These are phyloP conservation scores for Cantharellus anzutake DNA, from an alignment of 768 basidiomycete genomes.

Conservation along the genomic window DNA sequence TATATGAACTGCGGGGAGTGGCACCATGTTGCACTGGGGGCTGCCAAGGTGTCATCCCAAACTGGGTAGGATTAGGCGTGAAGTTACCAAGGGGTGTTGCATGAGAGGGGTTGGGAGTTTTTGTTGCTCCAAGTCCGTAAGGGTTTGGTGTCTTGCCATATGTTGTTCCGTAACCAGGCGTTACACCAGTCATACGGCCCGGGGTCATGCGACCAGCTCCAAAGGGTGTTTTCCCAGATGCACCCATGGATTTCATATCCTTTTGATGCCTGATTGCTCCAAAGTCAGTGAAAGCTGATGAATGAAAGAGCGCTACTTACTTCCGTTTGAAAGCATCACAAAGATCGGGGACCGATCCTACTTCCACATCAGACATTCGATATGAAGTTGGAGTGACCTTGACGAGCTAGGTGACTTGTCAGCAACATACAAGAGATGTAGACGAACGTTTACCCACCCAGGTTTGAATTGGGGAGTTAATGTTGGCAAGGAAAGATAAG, in stretches of 20 bases:
- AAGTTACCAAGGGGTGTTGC: no score
- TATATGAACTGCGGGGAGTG: not conserved
- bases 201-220: slow-evolving; percentile 39
- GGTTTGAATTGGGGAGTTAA: slow-evolving; percentile 71
- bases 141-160: not conserved
- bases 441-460: slow-evolving; percentile 42
- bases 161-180: not conserved
- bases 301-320: slow-evolving; percentile 19
- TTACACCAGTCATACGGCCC: slow-evolving; percentile 38
- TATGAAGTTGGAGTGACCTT: slow-evolving; percentile 79
- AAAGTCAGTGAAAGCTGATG: not conserved
- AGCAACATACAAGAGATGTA: not conserved
- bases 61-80: no score
- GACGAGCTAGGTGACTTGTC: slow-evolving; percentile 36
- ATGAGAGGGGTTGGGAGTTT: not conserved
- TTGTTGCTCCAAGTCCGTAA: not conserved
- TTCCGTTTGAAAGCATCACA: slow-evolving; percentile 95
- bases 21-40: not conserved
- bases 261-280: not conserved
- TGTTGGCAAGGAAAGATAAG: slow-evolving; percentile 83
- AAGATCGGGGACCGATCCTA: slow-evolving; percentile 78
- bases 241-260: slow-evolving; percentile 13
- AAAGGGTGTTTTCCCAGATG: slow-evolving; percentile 66
- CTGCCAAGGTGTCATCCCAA: no score
- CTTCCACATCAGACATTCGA: slow-evolving; percentile 75